Conservation (phyloP, 805 yeast species). For the Candida dendrica region DNA sequence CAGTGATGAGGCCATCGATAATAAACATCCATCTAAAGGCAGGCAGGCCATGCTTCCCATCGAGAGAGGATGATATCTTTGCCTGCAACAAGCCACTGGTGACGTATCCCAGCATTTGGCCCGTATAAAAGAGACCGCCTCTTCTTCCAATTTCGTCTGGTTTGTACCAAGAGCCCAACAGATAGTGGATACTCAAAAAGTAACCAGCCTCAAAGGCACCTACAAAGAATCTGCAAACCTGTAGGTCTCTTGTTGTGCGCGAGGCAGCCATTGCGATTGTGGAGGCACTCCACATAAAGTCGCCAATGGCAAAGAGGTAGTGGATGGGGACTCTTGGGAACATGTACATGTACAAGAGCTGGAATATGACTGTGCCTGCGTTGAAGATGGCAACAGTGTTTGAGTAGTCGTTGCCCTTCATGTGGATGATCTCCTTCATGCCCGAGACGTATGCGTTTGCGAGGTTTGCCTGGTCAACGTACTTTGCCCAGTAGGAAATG, state of each 20-base stretch:
- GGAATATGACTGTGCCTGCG: conserved; percentile 58
- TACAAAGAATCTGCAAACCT: conserved; percentile 54
- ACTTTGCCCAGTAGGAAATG: conserved; percentile 60
- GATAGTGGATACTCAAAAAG: conserved; percentile 52
- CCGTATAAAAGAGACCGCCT: conserved; percentile 56
- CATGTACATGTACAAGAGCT: conserved; percentile 57
- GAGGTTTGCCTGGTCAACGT: conserved; percentile 51
- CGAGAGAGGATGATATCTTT: conserved; percentile 32
- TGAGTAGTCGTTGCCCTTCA: conserved; percentile 58
- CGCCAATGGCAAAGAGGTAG: conserved; percentile 39
- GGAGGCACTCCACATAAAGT: conserved; percentile 59
- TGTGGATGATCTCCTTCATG: conserved; percentile 47
- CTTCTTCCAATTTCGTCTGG: conserved; percentile 53
- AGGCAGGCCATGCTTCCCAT: conserved; percentile 35
- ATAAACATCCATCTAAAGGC: conserved; percentile 65
- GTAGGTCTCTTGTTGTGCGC: conserved; percentile 40
- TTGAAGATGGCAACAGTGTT: conserved; percentile 51
- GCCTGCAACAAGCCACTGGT: conserved; percentile 49
- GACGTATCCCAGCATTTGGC: conserved; percentile 37
- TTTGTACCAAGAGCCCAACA: conserved; percentile 54
- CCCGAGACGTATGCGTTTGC: conserved; percentile 62
- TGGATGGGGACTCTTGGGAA: conserved; percentile 51
- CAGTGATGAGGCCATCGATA: conserved; percentile 52
- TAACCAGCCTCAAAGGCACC: conserved; percentile 63
- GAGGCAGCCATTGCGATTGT: conserved; percentile 49